A percentile compares a stretch with the other conserved stretches of the same genome.
phyloP scores from a whole-genome alignment of 2,329 filamentous ascomycete species.

The Arthrobotrys entomopaga region DNA sequence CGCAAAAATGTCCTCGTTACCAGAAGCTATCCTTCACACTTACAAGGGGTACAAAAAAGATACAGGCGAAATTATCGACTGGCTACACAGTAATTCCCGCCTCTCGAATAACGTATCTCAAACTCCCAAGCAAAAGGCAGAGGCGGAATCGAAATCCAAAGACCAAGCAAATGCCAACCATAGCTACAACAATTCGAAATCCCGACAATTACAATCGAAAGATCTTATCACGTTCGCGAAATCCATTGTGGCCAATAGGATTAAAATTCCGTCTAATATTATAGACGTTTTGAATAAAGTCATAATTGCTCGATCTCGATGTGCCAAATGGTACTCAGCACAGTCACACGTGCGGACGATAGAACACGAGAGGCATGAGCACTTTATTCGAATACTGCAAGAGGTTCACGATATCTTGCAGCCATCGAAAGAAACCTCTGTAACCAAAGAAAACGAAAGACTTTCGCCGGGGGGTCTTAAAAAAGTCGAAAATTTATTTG shows the following conservation, averaged over 20 bases:
- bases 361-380: slow-evolving; percentile 5
- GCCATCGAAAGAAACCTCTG: not conserved
- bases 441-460: not conserved
- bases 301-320: slow-evolving; percentile 21
- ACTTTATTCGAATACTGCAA: slow-evolving; percentile 26
- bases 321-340: slow-evolving; percentile 25
- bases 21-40: slow-evolving; percentile 9
- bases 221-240: slow-evolving; percentile 18
- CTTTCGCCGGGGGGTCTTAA: not conserved
- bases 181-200: not conserved
- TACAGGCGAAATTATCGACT: slow-evolving; percentile 13
- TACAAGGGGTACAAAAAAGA: slow-evolving; percentile 29
- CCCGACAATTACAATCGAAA: not conserved
- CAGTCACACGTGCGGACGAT: not conserved
- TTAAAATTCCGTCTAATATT: slow-evolving; percentile 10
- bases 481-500: slow-evolving; percentile 10
- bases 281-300: slow-evolving; percentile 15
- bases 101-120: too few species aligned
- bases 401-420: slow-evolving; percentile 19
- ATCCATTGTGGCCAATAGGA: slow-evolving; percentile 4
- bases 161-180: not conserved
- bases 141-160: too few species aligned
- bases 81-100: too few species aligned
- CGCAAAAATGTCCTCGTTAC: not conserved
- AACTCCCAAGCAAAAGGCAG: slow-evolving; percentile 2